Percentiles rank a stretch among this genome's conserved stretches.
phyloP scores from a whole-genome alignment of 2,329 filamentous ascomycete genomes.

The Elsinoe australis region DNA sequence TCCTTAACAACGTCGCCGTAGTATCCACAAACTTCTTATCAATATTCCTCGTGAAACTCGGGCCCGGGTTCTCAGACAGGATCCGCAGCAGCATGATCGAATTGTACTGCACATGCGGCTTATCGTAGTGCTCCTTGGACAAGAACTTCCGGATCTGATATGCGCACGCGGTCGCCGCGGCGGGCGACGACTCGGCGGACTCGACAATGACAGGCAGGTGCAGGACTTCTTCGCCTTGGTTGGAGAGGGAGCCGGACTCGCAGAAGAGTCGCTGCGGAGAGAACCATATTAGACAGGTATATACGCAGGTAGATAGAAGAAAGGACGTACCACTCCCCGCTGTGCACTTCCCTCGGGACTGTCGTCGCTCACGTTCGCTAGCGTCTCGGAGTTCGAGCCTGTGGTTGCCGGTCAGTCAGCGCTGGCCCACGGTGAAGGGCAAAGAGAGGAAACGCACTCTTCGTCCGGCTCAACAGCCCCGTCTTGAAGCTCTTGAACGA shows the following conservation, averaged over 20 bases:
- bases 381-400: slow-evolving; percentile 16
- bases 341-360: slow-evolving; percentile 60
- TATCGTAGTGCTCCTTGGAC: slow-evolving; percentile 54
- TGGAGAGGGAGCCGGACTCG: slow-evolving; percentile 57
- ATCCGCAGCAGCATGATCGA: slow-evolving; percentile 93
- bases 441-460: slow-evolving; percentile 22
- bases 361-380: slow-evolving; percentile 39
- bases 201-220: slow-evolving; percentile 92
- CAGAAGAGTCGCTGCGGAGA: slow-evolving; percentile 65
- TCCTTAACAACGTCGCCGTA: slow-evolving; percentile 65
- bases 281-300: slow-evolving; percentile 13
- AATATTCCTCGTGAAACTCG: slow-evolving; percentile 82
- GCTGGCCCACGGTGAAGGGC: slow-evolving; percentile 11
- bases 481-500: slow-evolving; percentile 25
- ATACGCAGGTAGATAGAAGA: neutral
- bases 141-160: slow-evolving; percentile 75
- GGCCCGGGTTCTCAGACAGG: slow-evolving; percentile 81
- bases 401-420: slow-evolving; percentile 23
- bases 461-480: slow-evolving; percentile 22
- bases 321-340: slow-evolving; percentile 59
- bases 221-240: slow-evolving; percentile 79
- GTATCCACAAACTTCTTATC: slow-evolving; percentile 76
- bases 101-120: slow-evolving; percentile 81
- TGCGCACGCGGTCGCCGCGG: slow-evolving; percentile 74
- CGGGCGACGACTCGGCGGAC: slow-evolving; percentile 82